Evolutionary conservation across 768 basidiomycete genomes (phyloP), one percentile per base, ranked within the genome.

Genomic region (Tricholoma bakamatsutake): DNA sequence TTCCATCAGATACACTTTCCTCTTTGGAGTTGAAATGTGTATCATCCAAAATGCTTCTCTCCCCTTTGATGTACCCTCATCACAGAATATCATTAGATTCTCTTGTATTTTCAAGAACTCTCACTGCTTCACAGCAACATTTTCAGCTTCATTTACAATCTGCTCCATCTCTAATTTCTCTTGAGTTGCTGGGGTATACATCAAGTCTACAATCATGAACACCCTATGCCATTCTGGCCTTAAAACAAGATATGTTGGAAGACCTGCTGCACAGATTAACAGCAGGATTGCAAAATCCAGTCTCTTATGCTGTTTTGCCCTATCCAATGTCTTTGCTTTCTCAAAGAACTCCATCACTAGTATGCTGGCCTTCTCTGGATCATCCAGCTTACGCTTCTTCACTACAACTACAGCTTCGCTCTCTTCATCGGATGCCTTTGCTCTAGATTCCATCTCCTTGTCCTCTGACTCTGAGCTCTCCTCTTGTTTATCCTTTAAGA

Each of bases 21-120:
- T 33, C 3, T 62, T 62, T 40, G 58, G 55, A 4, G 66, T 69
- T 17, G 68, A 70, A 47, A 71, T 59, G 54, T 72, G 71, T 27
- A 70, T 42, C 5, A 68, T 68, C 57, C 69, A 70, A 35, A 67
- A 64, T 5, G 66, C 60, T 18, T 70, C 62, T 5, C 51, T 59
- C 4, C 59, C 61, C 31, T 55, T 62, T 6, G 62, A 65, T n/a
- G 67, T 68, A 7, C 69, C 45, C 18, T 21, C 42, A 43, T 43
- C 21, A 12, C 42, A 43, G 18, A 10, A 43, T 43, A 43, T 21
- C 4, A 7, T 43, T 21, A 43, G 17, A 21, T 43, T 21, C 35
- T 61, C 48, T 5, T 59, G 57, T 13, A 27, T 46, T 43, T 54
- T 27, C 33, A 65, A 52, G 37, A 53, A 47, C 12, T 42, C 49